These are phyloP conservation scores for Plantago lanceolata DNA, from an alignment of 305 asterid genomes.

Conservation along the genomic window DNA sequence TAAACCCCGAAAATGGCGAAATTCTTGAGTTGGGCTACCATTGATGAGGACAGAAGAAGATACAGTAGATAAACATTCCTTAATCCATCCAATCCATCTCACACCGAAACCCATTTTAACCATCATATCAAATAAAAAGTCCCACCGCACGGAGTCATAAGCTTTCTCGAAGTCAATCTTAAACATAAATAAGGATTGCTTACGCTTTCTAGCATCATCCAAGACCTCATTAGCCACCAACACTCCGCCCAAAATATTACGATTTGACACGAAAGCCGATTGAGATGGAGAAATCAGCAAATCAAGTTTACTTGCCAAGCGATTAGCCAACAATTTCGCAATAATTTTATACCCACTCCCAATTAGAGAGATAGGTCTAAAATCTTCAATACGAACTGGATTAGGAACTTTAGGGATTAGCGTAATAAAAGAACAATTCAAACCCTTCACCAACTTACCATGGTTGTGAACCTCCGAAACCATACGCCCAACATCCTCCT, in stretches of 20 bases:
- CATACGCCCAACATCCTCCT: background rate
- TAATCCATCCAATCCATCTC: background rate
- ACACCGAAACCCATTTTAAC: background rate
- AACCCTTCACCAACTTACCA: background rate
- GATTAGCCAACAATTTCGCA: background rate
- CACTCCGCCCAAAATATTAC: background rate
- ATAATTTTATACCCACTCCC: background rate
- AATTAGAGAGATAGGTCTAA: background rate
- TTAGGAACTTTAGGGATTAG: background rate
- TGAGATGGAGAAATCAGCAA: background rate
- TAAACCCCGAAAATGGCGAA: background rate
- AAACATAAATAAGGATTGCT: background rate
- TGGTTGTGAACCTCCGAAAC: background rate
- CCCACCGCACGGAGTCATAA: too few relatives aligned
- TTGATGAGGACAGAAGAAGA: background rate
- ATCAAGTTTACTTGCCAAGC: too few relatives aligned
- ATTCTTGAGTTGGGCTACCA: background rate
- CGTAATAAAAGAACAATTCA: background rate
- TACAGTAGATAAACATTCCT: background rate
- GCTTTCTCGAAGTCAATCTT: too few relatives aligned
- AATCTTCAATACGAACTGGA: background rate
- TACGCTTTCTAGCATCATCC: background rate
- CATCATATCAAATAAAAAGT: too few relatives aligned
- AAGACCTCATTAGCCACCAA: background rate
- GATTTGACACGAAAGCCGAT: background rate